Conservation (phyloP, 2,329 filamentous ascomycete genomes). For the Rhynchosporium agropyri region DNA sequence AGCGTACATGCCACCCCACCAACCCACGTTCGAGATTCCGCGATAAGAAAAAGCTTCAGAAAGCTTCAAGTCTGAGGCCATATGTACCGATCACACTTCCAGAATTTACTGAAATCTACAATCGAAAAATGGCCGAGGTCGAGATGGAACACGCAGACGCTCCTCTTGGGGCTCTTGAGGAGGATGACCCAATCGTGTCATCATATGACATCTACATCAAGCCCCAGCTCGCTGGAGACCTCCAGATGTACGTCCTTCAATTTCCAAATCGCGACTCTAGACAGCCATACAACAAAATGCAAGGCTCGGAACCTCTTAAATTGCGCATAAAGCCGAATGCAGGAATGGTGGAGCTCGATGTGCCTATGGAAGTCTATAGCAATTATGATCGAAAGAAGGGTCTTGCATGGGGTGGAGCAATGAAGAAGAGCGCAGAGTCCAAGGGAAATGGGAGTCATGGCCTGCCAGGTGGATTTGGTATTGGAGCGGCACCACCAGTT, state of each 20-base stretch:
- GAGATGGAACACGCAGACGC: slow-evolving; percentile 19
- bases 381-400: slow-evolving; percentile 87
- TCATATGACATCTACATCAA: slow-evolving; percentile 88
- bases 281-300: slow-evolving; percentile 58
- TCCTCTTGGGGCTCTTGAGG: slow-evolving; percentile 30
- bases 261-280: slow-evolving; percentile 76
- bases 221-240: slow-evolving; percentile 62
- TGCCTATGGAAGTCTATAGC: slow-evolving; percentile 69
- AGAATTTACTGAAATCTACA: neutral
- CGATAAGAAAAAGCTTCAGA: slow-evolving; percentile 18
- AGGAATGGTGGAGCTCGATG: slow-evolving; percentile 88
- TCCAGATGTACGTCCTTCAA: slow-evolving; percentile 80
- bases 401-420: slow-evolving; percentile 76
- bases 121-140: slow-evolving; percentile 21
- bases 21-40: slow-evolving; percentile 11
- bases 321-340: slow-evolving; percentile 80
- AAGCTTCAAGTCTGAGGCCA: neutral
- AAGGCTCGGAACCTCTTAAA: slow-evolving; percentile 62
- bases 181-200: slow-evolving; percentile 69
- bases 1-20: neutral
- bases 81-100: too few relatives aligned
- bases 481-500: slow-evolving; percentile 49
- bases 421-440: slow-evolving; percentile 56
- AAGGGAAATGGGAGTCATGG: slow-evolving; percentile 68
- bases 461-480: slow-evolving; percentile 72